These are phyloP conservation scores for Backusella macrospora DNA, from an alignment of 192 early-diverging fungal species.

Conservation along the genomic window DNA sequence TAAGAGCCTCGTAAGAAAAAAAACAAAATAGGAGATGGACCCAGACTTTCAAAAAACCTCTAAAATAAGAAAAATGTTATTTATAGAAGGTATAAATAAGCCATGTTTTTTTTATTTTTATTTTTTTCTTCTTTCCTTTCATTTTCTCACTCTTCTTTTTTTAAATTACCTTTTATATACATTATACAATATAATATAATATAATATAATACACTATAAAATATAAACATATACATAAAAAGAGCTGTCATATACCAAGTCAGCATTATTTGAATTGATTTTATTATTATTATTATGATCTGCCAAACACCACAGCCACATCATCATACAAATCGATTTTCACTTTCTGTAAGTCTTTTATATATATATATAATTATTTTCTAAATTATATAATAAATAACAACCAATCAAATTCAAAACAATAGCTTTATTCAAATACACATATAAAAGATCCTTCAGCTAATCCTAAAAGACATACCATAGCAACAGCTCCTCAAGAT, in stretches of 20 bases:
- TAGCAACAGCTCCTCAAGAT: background rate
- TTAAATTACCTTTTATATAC: background rate
- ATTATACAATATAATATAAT: too few relatives aligned
- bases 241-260: background rate
- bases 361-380: background rate
- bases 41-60: constrained; percentile 10
- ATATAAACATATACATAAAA: too few relatives aligned
- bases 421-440: constrained; percentile 12
- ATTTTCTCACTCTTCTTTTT: background rate
- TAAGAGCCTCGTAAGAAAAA: background rate
- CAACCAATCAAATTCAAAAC: too few relatives aligned
- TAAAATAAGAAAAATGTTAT: background rate
- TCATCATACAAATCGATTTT: constrained; percentile 7
- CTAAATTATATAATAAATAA: too few relatives aligned
- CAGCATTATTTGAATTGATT: background rate
- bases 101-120: background rate
- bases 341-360: background rate
- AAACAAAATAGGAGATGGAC: constrained; percentile 4
- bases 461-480: background rate
- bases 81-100: background rate
- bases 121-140: background rate
- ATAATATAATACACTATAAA: too few relatives aligned
- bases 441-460: background rate
- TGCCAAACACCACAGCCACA: background rate
- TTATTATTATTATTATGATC: constrained; percentile 6